A percentile compares a stretch with the other conserved stretches of the same genome.
These are phyloP conservation scores for Exophiala sideris DNA, from an alignment of 2,329 filamentous ascomycete species.

Conservation along the genomic window DNA sequence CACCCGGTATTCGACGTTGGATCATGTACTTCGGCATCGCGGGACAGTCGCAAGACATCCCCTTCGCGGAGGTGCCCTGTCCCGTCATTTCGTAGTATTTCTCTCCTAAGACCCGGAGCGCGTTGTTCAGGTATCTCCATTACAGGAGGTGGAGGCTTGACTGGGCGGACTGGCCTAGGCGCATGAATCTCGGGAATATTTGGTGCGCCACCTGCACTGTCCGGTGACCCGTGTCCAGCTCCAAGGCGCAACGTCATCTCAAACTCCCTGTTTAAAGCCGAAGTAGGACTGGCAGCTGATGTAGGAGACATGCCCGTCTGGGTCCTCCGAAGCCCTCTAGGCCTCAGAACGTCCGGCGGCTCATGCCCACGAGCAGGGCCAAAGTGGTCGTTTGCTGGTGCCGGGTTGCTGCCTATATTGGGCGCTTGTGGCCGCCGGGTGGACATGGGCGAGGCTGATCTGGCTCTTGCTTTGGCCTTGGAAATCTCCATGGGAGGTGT, in stretches of 20 bases:
- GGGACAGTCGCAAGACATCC: constrained; percentile 15
- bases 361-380: constrained; percentile 1
- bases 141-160: constrained; percentile 15
- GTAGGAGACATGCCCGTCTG: constrained; percentile 18
- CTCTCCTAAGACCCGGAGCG: constrained; percentile 5
- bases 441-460: constrained; percentile 24
- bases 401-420: not conserved
- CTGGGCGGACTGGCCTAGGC: constrained; percentile 22
- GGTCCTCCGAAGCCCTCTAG: constrained; percentile 15
- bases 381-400: not conserved
- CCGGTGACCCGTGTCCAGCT: constrained; percentile 6
- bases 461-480: constrained; percentile 24
- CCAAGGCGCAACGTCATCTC: constrained; percentile 26
- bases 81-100: not conserved
- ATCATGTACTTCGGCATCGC: constrained; percentile 2
- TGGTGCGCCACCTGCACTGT: constrained; percentile 4
- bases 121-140: constrained; percentile 5
- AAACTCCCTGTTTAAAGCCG: constrained; percentile 25
- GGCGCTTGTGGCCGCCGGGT: not conserved
- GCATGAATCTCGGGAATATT: constrained; percentile 17
- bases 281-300: not conserved
- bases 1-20: not conserved
- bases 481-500: constrained; percentile 69
- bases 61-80: constrained; percentile 11
- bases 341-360: constrained; percentile 18